These are phyloP conservation scores for Monilinia fructicola DNA, from an alignment of 2,329 filamentous ascomycete genomes.

Conservation along the genomic window DNA sequence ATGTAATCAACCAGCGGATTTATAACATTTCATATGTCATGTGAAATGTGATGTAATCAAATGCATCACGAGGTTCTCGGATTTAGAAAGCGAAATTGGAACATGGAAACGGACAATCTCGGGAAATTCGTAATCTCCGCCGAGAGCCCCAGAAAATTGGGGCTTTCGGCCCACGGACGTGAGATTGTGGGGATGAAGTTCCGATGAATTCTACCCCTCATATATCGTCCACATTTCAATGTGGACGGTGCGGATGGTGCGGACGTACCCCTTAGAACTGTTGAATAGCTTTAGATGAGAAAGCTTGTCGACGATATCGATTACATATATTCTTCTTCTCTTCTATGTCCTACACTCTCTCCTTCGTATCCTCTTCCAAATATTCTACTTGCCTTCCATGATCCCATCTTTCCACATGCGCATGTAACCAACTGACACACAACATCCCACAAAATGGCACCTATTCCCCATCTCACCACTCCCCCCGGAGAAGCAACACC, in stretches of 20 bases:
- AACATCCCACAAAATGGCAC: neutral
- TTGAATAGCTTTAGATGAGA: neutral
- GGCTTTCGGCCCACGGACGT: neutral
- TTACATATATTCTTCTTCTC: neutral
- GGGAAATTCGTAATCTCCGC: neutral
- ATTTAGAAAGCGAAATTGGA: neutral
- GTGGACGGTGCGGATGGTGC: neutral
- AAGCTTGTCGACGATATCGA: neutral
- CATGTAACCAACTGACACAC: neutral
- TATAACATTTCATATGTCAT: neutral
- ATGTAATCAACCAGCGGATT: neutral
- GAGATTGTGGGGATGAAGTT: neutral
- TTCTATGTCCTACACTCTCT: neutral
- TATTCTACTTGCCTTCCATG: neutral
- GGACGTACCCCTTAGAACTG: neutral
- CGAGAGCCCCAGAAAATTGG: neutral
- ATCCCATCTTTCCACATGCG: no score
- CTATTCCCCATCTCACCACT: slow-evolving; percentile 9
- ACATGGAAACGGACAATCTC: neutral
- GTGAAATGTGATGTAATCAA: neutral
- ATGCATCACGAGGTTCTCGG: neutral
- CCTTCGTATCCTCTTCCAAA: neutral
- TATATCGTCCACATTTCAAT: neutral
- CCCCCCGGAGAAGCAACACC: slow-evolving; percentile 16
- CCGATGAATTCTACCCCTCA: neutral